Base-by-base conservation (phyloP, 2,329 filamentous ascomycete species). In the Akanthomyces uredinophilus region DNA sequence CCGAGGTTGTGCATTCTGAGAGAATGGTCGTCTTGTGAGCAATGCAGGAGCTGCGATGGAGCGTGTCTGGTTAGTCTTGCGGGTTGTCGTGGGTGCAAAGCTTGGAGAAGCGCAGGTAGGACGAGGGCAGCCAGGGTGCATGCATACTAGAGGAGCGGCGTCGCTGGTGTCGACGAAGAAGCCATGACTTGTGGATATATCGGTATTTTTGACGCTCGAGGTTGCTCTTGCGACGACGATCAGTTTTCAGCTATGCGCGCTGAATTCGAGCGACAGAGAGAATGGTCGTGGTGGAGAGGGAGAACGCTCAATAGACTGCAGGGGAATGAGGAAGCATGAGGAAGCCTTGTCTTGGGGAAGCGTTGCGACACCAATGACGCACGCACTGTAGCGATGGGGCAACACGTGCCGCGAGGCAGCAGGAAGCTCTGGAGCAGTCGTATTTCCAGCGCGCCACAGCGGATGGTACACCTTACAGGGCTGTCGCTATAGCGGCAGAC, bases 21-120 rank as follows among this genome's bases (percentile, higher is more conserved):
- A 99, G 87, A 77, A 99, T 96, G 51, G 93, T 98, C 61, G 87
- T 91, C 72, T 95, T 89, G 79, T 98, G 88, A 56, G 95, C 92
- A 76, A 99, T 95, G 79, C 95, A 98, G 68, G 92, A 88, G 79
- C 92, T 96, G 54, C 52, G 50, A 50, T 20, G 22, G 10, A 22
- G 32, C 2, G 22, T 4, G 18, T n/a, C 5, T 16, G 24, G 49
- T 60, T 52, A 52, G 46, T 11, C 35, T 24, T 44, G n/a, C 39
- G 52, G 20, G 10, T 11, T 13, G 11, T 35, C 29, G n/a, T 20
- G 18, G 18, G n/a, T 1, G 11, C 37, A 7, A 54, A n/a, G 37
- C 35, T 41, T 43, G n/a, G 35, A 20, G 4, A 4, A n/a, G 39
- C 32, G 44, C 11, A 3, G n/a, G n/a, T 29, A 39, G 29, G 18